Evolutionary conservation across 768 basidiomycete genomes (phyloP).

Genomic region (Cytidiella melzeri): DNA sequence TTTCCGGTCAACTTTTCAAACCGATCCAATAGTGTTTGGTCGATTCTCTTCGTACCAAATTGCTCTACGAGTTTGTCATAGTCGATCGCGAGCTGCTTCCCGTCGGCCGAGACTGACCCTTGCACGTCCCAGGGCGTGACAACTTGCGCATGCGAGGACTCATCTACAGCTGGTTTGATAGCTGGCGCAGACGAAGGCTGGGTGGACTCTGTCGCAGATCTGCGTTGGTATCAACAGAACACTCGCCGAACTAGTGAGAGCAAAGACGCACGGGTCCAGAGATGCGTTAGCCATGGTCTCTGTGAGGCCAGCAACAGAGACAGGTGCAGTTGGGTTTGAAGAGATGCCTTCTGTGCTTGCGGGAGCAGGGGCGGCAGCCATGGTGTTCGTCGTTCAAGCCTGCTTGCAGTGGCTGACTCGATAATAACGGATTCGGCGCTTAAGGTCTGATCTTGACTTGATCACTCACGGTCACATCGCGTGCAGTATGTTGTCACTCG

Average conservation of each 20-base stretch:
- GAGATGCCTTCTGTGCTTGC: conserved; percentile 26
- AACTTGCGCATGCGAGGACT: conserved; percentile 53
- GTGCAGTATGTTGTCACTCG: too few species aligned
- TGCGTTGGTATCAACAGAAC: conserved; percentile 3
- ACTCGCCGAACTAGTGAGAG: background rate
- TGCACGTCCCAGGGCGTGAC: conserved; percentile 99
- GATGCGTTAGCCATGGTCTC: conserved; percentile 20
- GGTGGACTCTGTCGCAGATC: conserved; percentile 2
- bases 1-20: conserved; percentile 90
- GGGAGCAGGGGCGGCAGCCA: conserved; percentile 12
- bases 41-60: conserved; percentile 86
- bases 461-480: too few species aligned
- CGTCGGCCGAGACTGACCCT: conserved; percentile 81
- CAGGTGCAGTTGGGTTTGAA: conserved; percentile 22
- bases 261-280: conserved; percentile 27
- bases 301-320: conserved; percentile 23
- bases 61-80: conserved; percentile 93
- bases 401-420: too few species aligned
- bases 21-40: conserved; percentile 69
- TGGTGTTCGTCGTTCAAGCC: too few species aligned
- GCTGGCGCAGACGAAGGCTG: conserved; percentile 13
- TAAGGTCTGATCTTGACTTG: too few species aligned
- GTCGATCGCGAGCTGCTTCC: conserved; percentile 89
- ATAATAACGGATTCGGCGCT: too few species aligned
- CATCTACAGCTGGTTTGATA: conserved; percentile 27